These are phyloP conservation scores for Lentinula aciculospora DNA, from an alignment of 768 basidiomycete genomes.

Conservation along the genomic window DNA sequence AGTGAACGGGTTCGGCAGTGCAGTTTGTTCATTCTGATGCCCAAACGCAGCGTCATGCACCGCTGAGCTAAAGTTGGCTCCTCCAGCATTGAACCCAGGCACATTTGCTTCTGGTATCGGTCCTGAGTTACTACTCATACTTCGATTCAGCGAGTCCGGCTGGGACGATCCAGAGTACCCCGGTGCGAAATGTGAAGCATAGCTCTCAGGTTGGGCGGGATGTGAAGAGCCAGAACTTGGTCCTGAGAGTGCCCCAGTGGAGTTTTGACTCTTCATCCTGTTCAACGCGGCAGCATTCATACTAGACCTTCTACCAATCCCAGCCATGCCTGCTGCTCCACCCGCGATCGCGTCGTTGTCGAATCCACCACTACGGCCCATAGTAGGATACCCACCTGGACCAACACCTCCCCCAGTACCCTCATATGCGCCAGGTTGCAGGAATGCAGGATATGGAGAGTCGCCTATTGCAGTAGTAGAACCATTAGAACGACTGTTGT, in stretches of 20 bases:
- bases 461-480: conserved; percentile 15
- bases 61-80: not conserved
- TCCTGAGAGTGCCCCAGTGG: not conserved
- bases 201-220: not conserved
- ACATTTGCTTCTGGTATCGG: not conserved
- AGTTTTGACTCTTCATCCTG: conserved; percentile 4
- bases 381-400: not conserved
- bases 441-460: conserved; percentile 36
- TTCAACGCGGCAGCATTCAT: not conserved
- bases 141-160: not conserved
- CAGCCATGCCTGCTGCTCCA: conserved; percentile 7
- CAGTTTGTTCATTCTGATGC: not conserved
- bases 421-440: not conserved
- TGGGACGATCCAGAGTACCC: not conserved
- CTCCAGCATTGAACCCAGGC: not conserved
- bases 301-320: conserved; percentile 5
- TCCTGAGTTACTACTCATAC: not conserved
- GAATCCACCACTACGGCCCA: not conserved
- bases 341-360: not conserved
- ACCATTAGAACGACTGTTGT: conserved; percentile 19
- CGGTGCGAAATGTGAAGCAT: not conserved
- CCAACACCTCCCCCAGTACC: conserved; percentile 10
- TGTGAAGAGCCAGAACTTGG: not conserved
- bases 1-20: conserved; percentile 1
- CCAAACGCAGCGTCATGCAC: conserved; percentile 3